Evolutionary conservation across 345 rosid genomes (phyloP).

Genomic region (Kandelia obovata): DNA sequence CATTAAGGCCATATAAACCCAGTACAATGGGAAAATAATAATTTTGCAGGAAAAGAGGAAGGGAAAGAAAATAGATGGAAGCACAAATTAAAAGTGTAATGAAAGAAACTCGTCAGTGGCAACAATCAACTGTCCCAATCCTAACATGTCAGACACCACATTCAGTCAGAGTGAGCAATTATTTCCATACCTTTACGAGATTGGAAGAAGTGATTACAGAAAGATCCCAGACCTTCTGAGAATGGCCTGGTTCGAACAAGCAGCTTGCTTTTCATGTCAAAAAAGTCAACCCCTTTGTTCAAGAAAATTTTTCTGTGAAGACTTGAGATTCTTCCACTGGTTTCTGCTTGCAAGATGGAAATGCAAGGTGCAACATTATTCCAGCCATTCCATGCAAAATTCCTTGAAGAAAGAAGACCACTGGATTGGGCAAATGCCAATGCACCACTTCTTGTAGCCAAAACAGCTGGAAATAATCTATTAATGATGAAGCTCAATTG

Average conservation of each 20-base stretch:
- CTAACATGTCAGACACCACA: not conserved
- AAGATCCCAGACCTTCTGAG: slow-evolving; percentile 40
- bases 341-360: slow-evolving; percentile 44
- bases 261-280: slow-evolving; percentile 32
- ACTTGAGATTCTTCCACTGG: slow-evolving; percentile 40
- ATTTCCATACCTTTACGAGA: slow-evolving; percentile 45
- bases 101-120: not conserved
- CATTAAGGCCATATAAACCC: not conserved
- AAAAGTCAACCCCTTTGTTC: slow-evolving; percentile 20
- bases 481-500: slow-evolving; percentile 3
- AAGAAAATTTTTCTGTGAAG: slow-evolving; percentile 34
- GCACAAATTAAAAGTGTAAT: not conserved
- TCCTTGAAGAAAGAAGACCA: slow-evolving; percentile 26
- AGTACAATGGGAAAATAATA: not conserved
- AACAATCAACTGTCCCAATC: not conserved
- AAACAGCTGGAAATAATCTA: slow-evolving; percentile 36
- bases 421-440: slow-evolving; percentile 31
- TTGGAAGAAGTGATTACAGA: slow-evolving; percentile 34
- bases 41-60: not conserved
- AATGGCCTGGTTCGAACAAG: slow-evolving; percentile 31
- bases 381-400: slow-evolving; percentile 36
- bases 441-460: slow-evolving; percentile 44
- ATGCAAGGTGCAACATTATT: slow-evolving; percentile 36
- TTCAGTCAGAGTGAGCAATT: not conserved
- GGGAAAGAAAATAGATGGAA: not conserved